Base-by-base conservation (phyloP, 352 stramenopile species). In the Saprolegnia diclina region DNA sequence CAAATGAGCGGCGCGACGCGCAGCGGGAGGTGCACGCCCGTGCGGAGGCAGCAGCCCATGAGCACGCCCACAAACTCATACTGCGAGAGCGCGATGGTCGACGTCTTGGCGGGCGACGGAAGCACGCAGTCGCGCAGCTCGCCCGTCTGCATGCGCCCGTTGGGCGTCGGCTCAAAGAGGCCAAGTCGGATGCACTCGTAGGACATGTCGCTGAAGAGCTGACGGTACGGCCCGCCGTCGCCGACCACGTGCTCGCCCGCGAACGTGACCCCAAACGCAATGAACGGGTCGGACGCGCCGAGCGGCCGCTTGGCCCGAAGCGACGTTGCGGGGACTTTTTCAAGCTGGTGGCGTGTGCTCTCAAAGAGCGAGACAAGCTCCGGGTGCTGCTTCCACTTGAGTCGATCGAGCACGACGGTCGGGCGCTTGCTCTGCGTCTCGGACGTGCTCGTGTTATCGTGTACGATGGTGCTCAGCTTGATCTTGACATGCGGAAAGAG, bases 251-350 rank as follows among this genome's bases (percentile, higher is more conserved):
- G 88, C 74, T 92, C 85, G 18, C 85, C 83, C 10, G 77, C 70
- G 57, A 92, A 92, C 9, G 87, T 76, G 14, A 90, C 85, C 40
- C 89, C 88, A 72, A 92, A 92, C 24, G 85, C 79, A 18, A 92
- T 81, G 53, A 92, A 92, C 29, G 85, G 85, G 55, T 92, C 85
- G 50, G 82, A 90, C 11, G 85, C 85, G 40, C 85, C 85, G 0
- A 80, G 87, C 0, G 85, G 85, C n/a, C 85, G 79, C 71, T 90
- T 91, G 7, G 81, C 81, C 1, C 82, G 80, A 26, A 92, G 70
- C 22, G 78, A 37, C 9, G 77, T 79, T 2, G 81, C 76, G 1
- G 79, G 77, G 14, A 89, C 76, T 9, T 56, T 57, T 5, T 75
- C 74, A 18, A 92, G 64, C 38, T 92, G 85, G 10, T 71, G 61